Conservation (phyloP, 1,284 basidiomycete species). For the Cutaneotrichosporon spelunceum region DNA sequence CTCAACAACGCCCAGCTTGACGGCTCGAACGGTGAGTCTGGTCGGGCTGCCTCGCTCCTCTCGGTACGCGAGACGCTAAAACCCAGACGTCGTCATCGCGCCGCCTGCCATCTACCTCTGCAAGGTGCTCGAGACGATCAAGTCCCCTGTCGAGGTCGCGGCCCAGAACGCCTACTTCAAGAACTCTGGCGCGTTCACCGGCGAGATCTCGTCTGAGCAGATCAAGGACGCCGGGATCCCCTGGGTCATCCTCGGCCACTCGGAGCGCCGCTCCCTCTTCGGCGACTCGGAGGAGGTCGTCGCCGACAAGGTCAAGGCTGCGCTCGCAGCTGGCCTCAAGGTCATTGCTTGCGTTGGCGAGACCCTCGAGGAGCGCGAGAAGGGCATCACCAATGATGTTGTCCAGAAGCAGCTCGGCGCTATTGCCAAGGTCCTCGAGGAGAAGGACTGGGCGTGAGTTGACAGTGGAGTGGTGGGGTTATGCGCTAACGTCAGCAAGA, state of each 20-base stretch:
- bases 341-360: constrained; percentile 98
- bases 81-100: constrained; percentile 81
- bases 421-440: constrained; percentile 63
- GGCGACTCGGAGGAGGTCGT: constrained; percentile 79
- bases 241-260: constrained; percentile 97
- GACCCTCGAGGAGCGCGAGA: constrained; percentile 84
- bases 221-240: constrained; percentile 80
- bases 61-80: too few relatives aligned
- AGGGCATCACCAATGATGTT: constrained; percentile 71
- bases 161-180: constrained; percentile 93
- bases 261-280: constrained; percentile 91
- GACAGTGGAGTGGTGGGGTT: too few relatives aligned
- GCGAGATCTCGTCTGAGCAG: constrained; percentile 83
- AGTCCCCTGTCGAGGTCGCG: constrained; percentile 67
- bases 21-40: constrained; percentile 63
- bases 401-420: constrained; percentile 79
- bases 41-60: background rate
- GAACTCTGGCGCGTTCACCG: constrained; percentile 86
- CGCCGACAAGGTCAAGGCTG: constrained; percentile 77
- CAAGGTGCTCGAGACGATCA: constrained; percentile 60
- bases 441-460: constrained; percentile 74
- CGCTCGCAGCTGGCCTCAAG: constrained; percentile 61
- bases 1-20: constrained; percentile 77
- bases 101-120: constrained; percentile 86
- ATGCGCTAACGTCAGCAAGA: constrained; percentile 58